These are phyloP conservation scores for Trypanosoma platydactyli DNA, from an alignment of 208 protist species.

Conservation along the genomic window DNA sequence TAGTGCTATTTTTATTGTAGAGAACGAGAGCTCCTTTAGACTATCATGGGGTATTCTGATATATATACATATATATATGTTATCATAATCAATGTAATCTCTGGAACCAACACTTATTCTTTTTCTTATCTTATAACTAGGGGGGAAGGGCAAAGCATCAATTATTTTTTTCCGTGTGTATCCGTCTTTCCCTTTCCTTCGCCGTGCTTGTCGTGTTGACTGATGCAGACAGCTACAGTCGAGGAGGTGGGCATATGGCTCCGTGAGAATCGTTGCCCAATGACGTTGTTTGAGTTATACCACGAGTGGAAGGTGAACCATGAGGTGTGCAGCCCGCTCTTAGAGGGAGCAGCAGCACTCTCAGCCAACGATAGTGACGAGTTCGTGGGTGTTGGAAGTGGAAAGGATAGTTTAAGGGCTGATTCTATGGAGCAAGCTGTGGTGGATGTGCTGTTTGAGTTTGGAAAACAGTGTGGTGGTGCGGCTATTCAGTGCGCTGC, in stretches of 20 bases:
- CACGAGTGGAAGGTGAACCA: conserved; percentile 28
- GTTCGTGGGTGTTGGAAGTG: not conserved
- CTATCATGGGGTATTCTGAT: too few relatives aligned
- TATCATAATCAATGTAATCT: too few relatives aligned
- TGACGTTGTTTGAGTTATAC: conserved; percentile 41
- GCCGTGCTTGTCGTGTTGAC: not conserved
- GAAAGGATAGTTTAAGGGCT: not conserved
- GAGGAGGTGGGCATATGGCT: conserved; percentile 42
- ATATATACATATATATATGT: too few relatives aligned
- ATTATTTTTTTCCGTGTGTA: not conserved
- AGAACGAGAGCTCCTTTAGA: too few relatives aligned
- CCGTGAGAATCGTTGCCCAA: conserved; percentile 22
- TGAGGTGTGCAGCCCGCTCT: conserved; percentile 10
- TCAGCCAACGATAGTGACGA: not conserved
- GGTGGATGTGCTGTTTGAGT: conserved; percentile 17
- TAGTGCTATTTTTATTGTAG: too few relatives aligned
- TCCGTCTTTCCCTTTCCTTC: not conserved
- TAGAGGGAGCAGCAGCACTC: conserved; percentile 11
- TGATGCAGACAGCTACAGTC: conserved; percentile 16
- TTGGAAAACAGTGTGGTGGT: conserved; percentile 4
- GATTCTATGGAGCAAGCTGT: conserved; percentile 7
- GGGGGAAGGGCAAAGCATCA: too few relatives aligned
- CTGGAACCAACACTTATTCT: too few relatives aligned
- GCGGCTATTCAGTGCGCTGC: conserved; percentile 3
- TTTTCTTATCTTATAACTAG: too few relatives aligned